Base-by-base conservation (phyloP, 2,329 filamentous ascomycete genomes). In the Chaetothyriales sp. region DNA sequence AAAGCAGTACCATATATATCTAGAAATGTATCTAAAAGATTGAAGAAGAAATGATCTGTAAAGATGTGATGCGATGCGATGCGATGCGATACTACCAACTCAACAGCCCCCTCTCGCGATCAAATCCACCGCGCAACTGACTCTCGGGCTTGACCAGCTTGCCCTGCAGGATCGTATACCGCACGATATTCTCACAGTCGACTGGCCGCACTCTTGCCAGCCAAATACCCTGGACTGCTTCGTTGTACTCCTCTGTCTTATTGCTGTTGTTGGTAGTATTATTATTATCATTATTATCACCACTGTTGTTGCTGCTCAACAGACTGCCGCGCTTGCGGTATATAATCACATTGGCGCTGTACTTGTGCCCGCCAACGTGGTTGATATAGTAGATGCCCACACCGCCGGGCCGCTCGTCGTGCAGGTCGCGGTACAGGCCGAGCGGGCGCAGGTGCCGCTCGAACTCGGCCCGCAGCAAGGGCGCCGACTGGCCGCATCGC, bases 351-450 rank as follows among this genome's bases (percentile, higher is more conserved):
- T 98, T 98, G 25, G 92, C 92, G 46, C 83, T 81, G 69, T 94
- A 96, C 71, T 95, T 95, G 72, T 98, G 92, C 0, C 92, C 92
- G 25, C 92, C 92, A 2, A 95, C 88, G 63, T 98, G 92, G 59
- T 81, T 90, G 63, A 96, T 93, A 64, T 95, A 96, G 70, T 95
- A 95, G 57, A 98, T 86, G 0, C 87, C 90, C 5, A 95, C 90
- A 10, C 92, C 92, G 9, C 90, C 90, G 0, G 89, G 87, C 52
- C 92, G 73, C 65, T 88, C 81, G 65, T 98, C 92, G 63, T 93
- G 80, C 46, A 92, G 70, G 64, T 96, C 90, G 26, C 92, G 81
- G 66, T 84, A 89, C 18, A 98, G 70, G 0, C 88, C 89, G 10
- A 94, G 72, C 1, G 86, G 84, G 0, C 88, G 81, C 36, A 96